These are phyloP conservation scores for Solanum chaucha DNA, from an alignment of 257 asterid species.

Conservation along the genomic window DNA sequence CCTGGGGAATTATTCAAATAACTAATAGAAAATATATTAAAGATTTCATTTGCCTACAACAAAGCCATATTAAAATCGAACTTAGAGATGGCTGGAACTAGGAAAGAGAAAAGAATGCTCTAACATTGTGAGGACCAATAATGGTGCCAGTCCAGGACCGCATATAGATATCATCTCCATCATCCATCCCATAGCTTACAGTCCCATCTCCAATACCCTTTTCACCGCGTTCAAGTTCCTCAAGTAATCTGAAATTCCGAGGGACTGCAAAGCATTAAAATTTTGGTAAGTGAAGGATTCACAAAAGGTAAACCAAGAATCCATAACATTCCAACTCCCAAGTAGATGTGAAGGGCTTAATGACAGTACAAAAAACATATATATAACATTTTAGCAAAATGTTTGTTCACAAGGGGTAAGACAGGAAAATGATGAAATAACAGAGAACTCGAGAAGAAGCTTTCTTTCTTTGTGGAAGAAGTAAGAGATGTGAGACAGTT, in stretches of 20 bases:
- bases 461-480: not conserved
- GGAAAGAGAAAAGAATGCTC: constrained; percentile 1
- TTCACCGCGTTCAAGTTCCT: constrained; percentile 55
- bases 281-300: constrained; percentile 7
- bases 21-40: not conserved
- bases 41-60: not conserved
- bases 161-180: constrained; percentile 48
- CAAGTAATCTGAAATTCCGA: constrained; percentile 49
- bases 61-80: not conserved
- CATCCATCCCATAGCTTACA: constrained; percentile 56
- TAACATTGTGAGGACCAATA: constrained; percentile 23
- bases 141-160: constrained; percentile 48
- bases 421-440: not conserved
- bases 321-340: not conserved
- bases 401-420: not conserved
- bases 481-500: not conserved
- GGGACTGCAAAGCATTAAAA: constrained; percentile 31
- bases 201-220: constrained; percentile 56
- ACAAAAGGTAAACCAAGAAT: not conserved
- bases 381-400: not conserved
- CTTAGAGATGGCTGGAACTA: not conserved
- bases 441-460: not conserved
- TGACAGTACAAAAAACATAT: not conserved
- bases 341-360: not conserved
- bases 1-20: not conserved